These are phyloP conservation scores for Scedosporium apiospermum DNA, from an alignment of 2,329 filamentous ascomycete genomes.

Conservation along the genomic window DNA sequence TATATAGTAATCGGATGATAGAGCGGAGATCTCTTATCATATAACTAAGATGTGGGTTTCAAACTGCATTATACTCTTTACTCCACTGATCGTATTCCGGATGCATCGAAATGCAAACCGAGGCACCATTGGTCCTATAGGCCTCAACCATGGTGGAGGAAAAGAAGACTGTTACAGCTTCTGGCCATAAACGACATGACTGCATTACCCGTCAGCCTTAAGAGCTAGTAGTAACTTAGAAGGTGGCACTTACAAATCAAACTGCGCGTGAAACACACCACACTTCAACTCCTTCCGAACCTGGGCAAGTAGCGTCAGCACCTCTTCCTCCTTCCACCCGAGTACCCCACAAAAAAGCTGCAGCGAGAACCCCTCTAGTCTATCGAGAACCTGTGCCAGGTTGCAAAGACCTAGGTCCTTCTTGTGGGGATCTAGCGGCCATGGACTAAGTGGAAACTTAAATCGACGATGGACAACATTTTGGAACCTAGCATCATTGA, in stretches of 20 bases:
- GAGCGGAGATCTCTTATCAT: no score
- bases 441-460: conserved; percentile 43
- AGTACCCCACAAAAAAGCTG: conserved; percentile 18
- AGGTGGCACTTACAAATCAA: conserved; percentile 12
- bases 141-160: no score
- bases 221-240: background rate
- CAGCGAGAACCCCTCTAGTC: conserved; percentile 15
- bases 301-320: conserved; percentile 15
- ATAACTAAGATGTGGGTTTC: no score
- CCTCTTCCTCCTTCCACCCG: conserved; percentile 18
- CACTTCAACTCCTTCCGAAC: conserved; percentile 20
- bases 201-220: background rate
- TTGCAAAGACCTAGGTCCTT: conserved; percentile 14
- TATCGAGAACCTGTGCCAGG: conserved; percentile 11
- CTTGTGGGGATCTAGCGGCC: conserved; percentile 33
- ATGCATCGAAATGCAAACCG: no score
- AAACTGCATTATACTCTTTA: no score
- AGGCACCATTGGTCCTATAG: no score
- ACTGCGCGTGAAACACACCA: conserved; percentile 16
- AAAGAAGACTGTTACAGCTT: conserved; percentile 1
- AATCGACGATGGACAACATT: conserved; percentile 42
- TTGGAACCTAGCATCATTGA: conserved; percentile 34
- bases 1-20: no score
- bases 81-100: no score
- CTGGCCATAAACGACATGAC: conserved; percentile 12